Evolutionary conservation across 495 filamentous ascomycete genomes (phyloP).

Genomic region (Penicillium alfredii): DNA sequence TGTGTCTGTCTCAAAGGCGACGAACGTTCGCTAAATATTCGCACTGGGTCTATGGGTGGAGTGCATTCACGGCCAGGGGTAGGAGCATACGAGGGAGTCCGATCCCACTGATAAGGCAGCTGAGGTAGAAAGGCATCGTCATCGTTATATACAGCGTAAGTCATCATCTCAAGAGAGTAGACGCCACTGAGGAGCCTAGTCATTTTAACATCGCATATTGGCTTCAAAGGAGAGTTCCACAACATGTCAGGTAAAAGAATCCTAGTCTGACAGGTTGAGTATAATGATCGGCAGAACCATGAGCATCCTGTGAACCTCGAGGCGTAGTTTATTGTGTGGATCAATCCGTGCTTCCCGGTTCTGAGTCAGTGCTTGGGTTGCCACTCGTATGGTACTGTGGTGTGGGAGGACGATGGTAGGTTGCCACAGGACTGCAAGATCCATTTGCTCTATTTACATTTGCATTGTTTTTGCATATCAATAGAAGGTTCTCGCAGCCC

Average conservation of each 20-base stretch:
- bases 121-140: slow-evolving; percentile 7
- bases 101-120: neutral
- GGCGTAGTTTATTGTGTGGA: slow-evolving; percentile 6
- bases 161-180: slow-evolving; percentile 11
- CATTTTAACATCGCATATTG: slow-evolving; percentile 9
- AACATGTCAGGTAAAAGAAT: slow-evolving; percentile 6
- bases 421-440: too few relatives aligned
- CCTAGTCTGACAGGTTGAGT: slow-evolving; percentile 16
- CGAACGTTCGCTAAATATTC: too few relatives aligned
- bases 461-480: too few relatives aligned
- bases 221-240: slow-evolving; percentile 6
- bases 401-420: too few relatives aligned
- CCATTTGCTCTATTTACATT: too few relatives aligned
- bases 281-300: slow-evolving; percentile 18
- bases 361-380: slow-evolving; percentile 6
- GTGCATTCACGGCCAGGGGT: too few relatives aligned
- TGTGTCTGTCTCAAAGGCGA: too few relatives aligned
- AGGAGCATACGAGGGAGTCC: too few relatives aligned
- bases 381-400: too few relatives aligned
- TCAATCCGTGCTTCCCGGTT: slow-evolving; percentile 11
- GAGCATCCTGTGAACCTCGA: slow-evolving; percentile 8
- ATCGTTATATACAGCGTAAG: slow-evolving; percentile 9
- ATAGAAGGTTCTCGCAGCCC: too few relatives aligned
- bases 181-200: slow-evolving; percentile 13
- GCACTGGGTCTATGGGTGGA: too few relatives aligned